A percentile compares a stretch with the other conserved stretches of the same genome.
These are phyloP conservation scores for Castanea sativa DNA, from an alignment of 306 rosid species.

Conservation along the genomic window DNA sequence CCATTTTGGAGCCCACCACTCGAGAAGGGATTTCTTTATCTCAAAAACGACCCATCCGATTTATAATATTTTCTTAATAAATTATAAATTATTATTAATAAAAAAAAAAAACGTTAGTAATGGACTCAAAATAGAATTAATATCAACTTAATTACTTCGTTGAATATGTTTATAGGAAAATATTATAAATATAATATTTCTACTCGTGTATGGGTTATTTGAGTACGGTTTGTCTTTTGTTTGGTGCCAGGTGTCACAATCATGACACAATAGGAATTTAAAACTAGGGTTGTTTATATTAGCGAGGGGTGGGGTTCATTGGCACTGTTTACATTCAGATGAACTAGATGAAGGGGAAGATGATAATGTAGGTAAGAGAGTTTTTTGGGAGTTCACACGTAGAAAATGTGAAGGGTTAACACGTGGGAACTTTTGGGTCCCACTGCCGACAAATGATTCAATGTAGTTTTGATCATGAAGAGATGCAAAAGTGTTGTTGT, in stretches of 20 bases:
- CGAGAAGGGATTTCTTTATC: background rate
- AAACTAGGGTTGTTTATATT: background rate
- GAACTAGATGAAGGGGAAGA: background rate
- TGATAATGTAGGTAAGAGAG: too few species aligned
- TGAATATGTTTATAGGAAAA: too few species aligned
- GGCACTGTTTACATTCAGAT: background rate
- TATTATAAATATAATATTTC: rapidly evolving
- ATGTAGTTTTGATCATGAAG: background rate
- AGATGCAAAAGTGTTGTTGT: background rate
- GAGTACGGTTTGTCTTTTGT: too few species aligned
- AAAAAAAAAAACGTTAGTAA: too few species aligned
- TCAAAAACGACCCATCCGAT: rapidly evolving
- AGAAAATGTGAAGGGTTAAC: background rate
- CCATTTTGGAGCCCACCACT: constrained; percentile 21
- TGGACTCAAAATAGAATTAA: rapidly evolving
- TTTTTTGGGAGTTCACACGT: background rate
- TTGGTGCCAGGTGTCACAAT: constrained; percentile 13
- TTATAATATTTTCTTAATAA: rapidly evolving
- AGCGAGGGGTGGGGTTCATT: too few species aligned
- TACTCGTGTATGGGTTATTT: background rate
- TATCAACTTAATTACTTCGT: too few species aligned
- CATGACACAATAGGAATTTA: background rate
- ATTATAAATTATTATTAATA: too few species aligned
- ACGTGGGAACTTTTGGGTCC: background rate
- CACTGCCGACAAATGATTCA: constrained; percentile 22